A percentile compares a stretch with the other conserved stretches of the same genome.
Conservation (phyloP, 495 filamentous ascomycete species). For the Penicillium steckii region DNA sequence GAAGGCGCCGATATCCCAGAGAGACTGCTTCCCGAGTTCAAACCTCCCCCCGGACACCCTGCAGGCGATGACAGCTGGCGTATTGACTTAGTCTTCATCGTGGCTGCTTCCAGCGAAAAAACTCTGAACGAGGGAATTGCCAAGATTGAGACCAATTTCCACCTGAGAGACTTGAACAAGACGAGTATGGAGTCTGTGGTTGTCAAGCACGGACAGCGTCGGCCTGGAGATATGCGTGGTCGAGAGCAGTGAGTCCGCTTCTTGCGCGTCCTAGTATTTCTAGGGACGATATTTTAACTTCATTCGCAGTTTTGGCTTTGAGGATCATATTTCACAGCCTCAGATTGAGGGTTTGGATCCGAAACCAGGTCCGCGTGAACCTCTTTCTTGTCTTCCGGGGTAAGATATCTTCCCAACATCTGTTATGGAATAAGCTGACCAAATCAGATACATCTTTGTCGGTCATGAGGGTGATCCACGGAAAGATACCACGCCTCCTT, state of each 20-base stretch:
- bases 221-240: constrained; percentile 2
- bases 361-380: constrained; percentile 11
- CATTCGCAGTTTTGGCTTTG: constrained; percentile 28
- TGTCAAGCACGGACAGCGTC: constrained; percentile 5
- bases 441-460: constrained; percentile 12
- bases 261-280: not conserved
- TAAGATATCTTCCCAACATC: constrained; percentile 5
- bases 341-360: constrained; percentile 26
- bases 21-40: constrained; percentile 7
- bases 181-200: constrained; percentile 4
- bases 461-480: constrained; percentile 10
- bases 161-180: not conserved
- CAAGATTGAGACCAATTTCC: constrained; percentile 10
- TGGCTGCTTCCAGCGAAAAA: constrained; percentile 6
- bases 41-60: constrained; percentile 3
- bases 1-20: constrained; percentile 11
- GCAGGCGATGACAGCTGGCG: constrained; percentile 10
- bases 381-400: constrained; percentile 18
- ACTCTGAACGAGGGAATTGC: not conserved
- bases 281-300: not conserved
- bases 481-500: constrained; percentile 13
- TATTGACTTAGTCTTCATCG: constrained; percentile 12
- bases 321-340: constrained; percentile 33
- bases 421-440: not conserved
- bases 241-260: constrained; percentile 14